These are phyloP conservation scores for Pichia sp. DNA, from an alignment of 1,139 yeast genomes.

Conservation along the genomic window DNA sequence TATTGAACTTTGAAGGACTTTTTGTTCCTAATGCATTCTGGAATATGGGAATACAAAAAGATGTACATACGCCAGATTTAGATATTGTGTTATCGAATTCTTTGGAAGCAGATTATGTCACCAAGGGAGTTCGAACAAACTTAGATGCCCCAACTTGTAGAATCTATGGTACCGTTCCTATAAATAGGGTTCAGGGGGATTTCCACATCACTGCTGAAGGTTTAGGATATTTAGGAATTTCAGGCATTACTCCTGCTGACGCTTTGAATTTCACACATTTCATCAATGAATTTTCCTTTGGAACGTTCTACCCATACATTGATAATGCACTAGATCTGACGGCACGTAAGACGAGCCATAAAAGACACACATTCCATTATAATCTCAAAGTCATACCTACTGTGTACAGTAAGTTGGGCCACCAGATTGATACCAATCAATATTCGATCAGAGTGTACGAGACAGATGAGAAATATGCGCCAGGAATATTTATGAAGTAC, in stretches of 20 bases:
- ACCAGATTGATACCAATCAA: slow-evolving; percentile 74
- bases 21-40: slow-evolving; percentile 42
- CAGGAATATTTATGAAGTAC: slow-evolving; percentile 81
- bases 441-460: slow-evolving; percentile 65
- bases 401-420: slow-evolving; percentile 64
- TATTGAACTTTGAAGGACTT: slow-evolving; percentile 62
- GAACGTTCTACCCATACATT: slow-evolving; percentile 81
- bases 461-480: slow-evolving; percentile 39
- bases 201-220: slow-evolving; percentile 81
- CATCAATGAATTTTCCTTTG: slow-evolving; percentile 84
- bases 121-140: slow-evolving; percentile 38
- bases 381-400: slow-evolving; percentile 84
- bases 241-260: slow-evolving; percentile 40
- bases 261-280: slow-evolving; percentile 76
- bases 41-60: slow-evolving; percentile 42
- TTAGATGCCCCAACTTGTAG: slow-evolving; percentile 78
- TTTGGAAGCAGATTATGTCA: slow-evolving; percentile 56
- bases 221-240: slow-evolving; percentile 49
- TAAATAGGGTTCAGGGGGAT: slow-evolving; percentile 81
- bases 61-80: slow-evolving; percentile 58
- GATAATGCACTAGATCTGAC: slow-evolving; percentile 82
- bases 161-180: slow-evolving; percentile 80
- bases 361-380: slow-evolving; percentile 50
- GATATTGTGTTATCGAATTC: slow-evolving; percentile 64
- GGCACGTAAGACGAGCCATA: slow-evolving; percentile 48